A percentile compares a stretch with the other conserved stretches of the same genome.
These are phyloP conservation scores for Nepenthes alata DNA, from an alignment of 179 eudicot species.

Conservation along the genomic window DNA sequence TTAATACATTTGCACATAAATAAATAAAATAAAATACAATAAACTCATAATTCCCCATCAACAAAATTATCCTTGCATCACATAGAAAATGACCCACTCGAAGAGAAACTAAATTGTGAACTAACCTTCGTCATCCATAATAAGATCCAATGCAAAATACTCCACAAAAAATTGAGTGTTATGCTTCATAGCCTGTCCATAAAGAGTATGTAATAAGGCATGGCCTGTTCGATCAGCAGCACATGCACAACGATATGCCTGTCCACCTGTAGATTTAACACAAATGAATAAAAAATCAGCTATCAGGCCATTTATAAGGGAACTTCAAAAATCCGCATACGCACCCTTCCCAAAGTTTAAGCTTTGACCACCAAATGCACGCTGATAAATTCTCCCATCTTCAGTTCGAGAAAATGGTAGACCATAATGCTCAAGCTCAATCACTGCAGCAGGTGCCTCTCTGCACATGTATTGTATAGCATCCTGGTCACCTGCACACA, in stretches of 20 bases:
- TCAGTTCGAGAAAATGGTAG: constrained; percentile 97
- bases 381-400: constrained; percentile 96
- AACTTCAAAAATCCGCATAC: constrained; percentile 1
- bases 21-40: too few relatives aligned
- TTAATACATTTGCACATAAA: too few relatives aligned
- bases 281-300: neutral
- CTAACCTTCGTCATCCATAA: constrained; percentile 85
- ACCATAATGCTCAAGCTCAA: constrained; percentile 98
- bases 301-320: neutral
- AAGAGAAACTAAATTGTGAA: neutral
- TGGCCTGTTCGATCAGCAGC: constrained; percentile 99
- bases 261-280: constrained; percentile 52
- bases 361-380: constrained; percentile 99
- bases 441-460: constrained; percentile 99
- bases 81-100: too few relatives aligned
- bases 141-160: constrained; percentile 90
- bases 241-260: constrained; percentile 99
- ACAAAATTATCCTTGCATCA: too few relatives aligned
- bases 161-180: constrained; percentile 99
- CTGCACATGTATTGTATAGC: constrained; percentile 99
- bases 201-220: constrained; percentile 85
- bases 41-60: too few relatives aligned
- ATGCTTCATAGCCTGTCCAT: constrained; percentile 93
- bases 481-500: constrained; percentile 82
- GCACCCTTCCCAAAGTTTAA: constrained; percentile 91